Evolutionary conservation across 352 stramenopile genomes (phyloP).

Genomic region (Globisporangium parvum): DNA sequence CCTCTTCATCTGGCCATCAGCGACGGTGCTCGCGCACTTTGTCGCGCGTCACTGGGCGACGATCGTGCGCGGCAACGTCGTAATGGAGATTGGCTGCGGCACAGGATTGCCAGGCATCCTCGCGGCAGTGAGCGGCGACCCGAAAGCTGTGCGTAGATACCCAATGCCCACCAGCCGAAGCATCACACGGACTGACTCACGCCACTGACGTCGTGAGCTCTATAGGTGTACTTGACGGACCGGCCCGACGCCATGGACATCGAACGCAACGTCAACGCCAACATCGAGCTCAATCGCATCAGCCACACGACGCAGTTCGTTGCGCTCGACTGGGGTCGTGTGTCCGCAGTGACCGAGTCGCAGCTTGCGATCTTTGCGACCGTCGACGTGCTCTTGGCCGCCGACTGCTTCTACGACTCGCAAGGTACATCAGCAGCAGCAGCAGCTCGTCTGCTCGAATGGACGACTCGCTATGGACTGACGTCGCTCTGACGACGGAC

Average conservation of each 20-base stretch:
- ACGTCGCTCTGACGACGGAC: neutral
- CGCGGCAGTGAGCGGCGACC: constrained; percentile 27
- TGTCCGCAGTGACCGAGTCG: constrained; percentile 21
- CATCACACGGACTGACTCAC: too few species aligned
- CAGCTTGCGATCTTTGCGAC: constrained; percentile 22
- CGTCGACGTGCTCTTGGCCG: constrained; percentile 47
- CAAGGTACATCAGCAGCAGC: constrained; percentile 22
- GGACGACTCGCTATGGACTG: neutral
- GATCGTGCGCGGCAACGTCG: constrained; percentile 28
- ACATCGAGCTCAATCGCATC: constrained; percentile 46
- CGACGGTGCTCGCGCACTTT: constrained; percentile 43
- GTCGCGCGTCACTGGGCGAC: constrained; percentile 24
- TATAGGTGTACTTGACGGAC: constrained; percentile 45
- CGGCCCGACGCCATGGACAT: constrained; percentile 39
- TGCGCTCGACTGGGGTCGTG: constrained; percentile 40
- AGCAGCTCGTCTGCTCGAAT: neutral
- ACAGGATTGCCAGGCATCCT: constrained; percentile 64
- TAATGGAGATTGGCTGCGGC: constrained; percentile 62
- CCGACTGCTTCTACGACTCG: constrained; percentile 69
- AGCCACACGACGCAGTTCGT: constrained; percentile 27
- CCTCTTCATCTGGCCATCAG: constrained; percentile 63
- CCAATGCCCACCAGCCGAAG: neutral
- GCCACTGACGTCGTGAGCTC: neutral
- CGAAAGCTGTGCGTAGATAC: constrained; percentile 16
- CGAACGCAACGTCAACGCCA: constrained; percentile 39